Conservation (phyloP, 164 flowering plant genomes). For the Malania oleifera region DNA sequence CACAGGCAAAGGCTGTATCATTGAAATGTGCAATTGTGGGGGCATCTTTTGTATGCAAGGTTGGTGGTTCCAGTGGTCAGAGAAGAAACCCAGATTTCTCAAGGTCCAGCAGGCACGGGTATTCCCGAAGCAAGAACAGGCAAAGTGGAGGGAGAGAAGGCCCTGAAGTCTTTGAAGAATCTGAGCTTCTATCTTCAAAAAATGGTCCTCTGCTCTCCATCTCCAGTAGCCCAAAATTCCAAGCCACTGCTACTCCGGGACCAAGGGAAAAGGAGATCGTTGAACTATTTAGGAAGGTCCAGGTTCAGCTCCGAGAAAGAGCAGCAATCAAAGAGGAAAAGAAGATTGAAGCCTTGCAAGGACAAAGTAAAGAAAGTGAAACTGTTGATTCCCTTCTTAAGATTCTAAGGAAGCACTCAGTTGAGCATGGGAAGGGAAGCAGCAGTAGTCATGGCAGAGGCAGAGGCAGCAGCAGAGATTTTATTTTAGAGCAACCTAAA, state of each 20-base stretch:
- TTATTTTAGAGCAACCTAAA: slow-evolving; percentile 30
- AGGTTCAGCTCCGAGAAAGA: slow-evolving; percentile 78
- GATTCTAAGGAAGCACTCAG: slow-evolving; percentile 70
- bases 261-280: slow-evolving; percentile 85
- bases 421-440: slow-evolving; percentile 54
- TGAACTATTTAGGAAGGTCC: slow-evolving; percentile 78
- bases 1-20: slow-evolving; percentile 27
- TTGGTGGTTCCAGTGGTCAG: slow-evolving; percentile 45
- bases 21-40: slow-evolving; percentile 27
- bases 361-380: slow-evolving; percentile 55
- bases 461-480: slow-evolving; percentile 22
- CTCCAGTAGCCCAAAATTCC: slow-evolving; percentile 50
- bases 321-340: slow-evolving; percentile 73
- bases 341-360: slow-evolving; percentile 50
- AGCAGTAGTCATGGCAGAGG: not conserved
- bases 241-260: slow-evolving; percentile 67
- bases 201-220: slow-evolving; percentile 62
- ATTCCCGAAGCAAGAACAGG: slow-evolving; percentile 51
- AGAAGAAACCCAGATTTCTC: slow-evolving; percentile 77
- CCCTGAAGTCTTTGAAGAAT: slow-evolving; percentile 48
- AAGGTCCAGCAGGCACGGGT: slow-evolving; percentile 55
- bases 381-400: slow-evolving; percentile 89
- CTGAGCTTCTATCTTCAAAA: slow-evolving; percentile 50
- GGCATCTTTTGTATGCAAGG: slow-evolving; percentile 41
- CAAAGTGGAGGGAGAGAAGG: slow-evolving; percentile 52